These are phyloP conservation scores for Apiospora aurea DNA, from an alignment of 2,329 filamentous ascomycete species.

Conservation along the genomic window DNA sequence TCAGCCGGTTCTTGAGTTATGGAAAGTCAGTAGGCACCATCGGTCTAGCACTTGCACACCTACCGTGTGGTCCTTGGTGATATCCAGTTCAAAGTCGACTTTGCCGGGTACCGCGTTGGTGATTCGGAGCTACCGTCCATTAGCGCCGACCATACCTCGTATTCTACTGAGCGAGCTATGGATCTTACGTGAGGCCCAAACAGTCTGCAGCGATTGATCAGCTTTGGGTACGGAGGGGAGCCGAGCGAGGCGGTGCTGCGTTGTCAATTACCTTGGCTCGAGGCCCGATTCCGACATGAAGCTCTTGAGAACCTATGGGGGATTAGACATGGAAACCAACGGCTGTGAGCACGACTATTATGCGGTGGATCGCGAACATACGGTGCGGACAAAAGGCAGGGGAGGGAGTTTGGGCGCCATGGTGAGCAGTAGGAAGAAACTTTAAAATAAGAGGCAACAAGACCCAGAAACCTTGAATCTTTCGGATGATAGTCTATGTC, in stretches of 20 bases:
- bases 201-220: constrained; percentile 40
- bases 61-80: constrained; percentile 78
- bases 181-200: constrained; percentile 50
- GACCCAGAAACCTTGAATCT: not conserved
- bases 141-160: constrained; percentile 15
- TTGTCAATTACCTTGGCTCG: constrained; percentile 76
- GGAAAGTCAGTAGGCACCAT: not conserved
- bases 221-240: not conserved
- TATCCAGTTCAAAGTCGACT: constrained; percentile 79
- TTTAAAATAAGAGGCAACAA: not conserved
- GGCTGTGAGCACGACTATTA: not conserved
- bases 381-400: constrained; percentile 43
- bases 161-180: constrained; percentile 5
- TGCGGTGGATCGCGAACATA: constrained; percentile 28
- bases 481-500: not conserved
- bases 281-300: constrained; percentile 87
- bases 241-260: not conserved
- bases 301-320: constrained; percentile 77
- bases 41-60: constrained; percentile 38
- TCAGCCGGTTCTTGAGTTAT: constrained; percentile 70
- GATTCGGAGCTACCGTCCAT: constrained; percentile 66
- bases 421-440: constrained; percentile 20
- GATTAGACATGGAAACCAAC: constrained; percentile 2
- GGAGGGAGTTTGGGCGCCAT: constrained; percentile 42
- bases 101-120: constrained; percentile 68